Evolutionary conservation across 257 asterid genomes (phyloP), one percentile per base, ranked within the genome.

Genomic region (Nicotiana paniculata): DNA sequence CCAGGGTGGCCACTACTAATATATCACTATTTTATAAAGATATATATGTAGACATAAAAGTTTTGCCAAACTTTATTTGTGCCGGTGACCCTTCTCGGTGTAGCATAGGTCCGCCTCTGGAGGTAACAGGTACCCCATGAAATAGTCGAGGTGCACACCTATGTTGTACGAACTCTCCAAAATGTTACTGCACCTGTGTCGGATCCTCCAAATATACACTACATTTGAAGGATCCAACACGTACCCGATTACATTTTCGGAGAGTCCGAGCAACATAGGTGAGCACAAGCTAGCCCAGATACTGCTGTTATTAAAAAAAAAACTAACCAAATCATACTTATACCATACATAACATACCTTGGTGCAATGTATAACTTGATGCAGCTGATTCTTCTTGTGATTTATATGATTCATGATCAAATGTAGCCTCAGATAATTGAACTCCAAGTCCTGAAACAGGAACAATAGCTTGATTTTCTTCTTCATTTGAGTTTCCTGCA

Each of bases 361-460:
- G 59, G n/a, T 13, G 37, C 79, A 46, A 72, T 72, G 61, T 3
- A 72, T 35, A 35, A 35, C 39, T 46, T 46, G 61, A 24, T 72
- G 61, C 37, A 35, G 54, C 28, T 39, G 33, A 30, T 69, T 10
- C 79, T 72, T 72, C 2, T 72, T 43, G 78, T 72, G 59, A 46
- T 64, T 30, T 83, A 70, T 51, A 66, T 21, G 57, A 33, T 66
- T 63, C 74, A 39, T 54, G 75, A 66, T 51, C 26, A 37, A 26
- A 77, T 78, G 81, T 24, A 24, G 4, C 61, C 51, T 74, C 79
- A 24, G 79, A 74, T 74, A 26, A 77, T 6, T 54, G 55, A 48
- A 72, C 32, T 10, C 39, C 24, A 35, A 77, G 21, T 63, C 53
- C 86, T 46, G 86, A 79, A 78, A 85, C 66, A 46, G 37, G 80